phyloP scores from a whole-genome alignment of 192 early-diverging fungal species.

The Mortierella alpina region DNA sequence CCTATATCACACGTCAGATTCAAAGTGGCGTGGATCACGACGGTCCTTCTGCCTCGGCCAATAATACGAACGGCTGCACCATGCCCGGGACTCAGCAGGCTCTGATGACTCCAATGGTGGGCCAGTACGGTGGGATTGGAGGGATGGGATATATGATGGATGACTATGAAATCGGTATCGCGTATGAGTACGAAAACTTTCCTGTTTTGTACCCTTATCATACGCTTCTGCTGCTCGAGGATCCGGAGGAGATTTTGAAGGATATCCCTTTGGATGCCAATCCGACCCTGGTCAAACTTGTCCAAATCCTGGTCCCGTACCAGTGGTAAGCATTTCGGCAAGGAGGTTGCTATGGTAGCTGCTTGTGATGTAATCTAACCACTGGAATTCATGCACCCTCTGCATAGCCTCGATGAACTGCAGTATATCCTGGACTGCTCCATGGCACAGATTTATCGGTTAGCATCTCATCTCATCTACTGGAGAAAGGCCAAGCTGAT shows the following conservation, averaged over 20 bases:
- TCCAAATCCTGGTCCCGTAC: constrained; percentile 89
- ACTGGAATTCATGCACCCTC: neutral
- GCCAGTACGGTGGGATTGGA: constrained; percentile 31
- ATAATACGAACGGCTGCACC: constrained; percentile 1
- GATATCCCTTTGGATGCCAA: constrained; percentile 84
- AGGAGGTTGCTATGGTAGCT: neutral
- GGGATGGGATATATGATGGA: constrained; percentile 47
- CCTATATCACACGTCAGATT: constrained; percentile 24
- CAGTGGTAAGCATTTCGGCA: constrained; percentile 64
- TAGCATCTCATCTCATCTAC: constrained; percentile 92
- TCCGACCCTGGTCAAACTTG: constrained; percentile 87
- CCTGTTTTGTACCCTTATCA: constrained; percentile 89
- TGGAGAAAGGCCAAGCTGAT: constrained; percentile 95
- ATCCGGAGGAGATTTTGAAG: constrained; percentile 84
- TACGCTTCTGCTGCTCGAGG: constrained; percentile 84
- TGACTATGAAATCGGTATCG: constrained; percentile 47
- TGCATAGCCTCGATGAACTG: constrained; percentile 77
- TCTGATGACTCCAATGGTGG: constrained; percentile 35
- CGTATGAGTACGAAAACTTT: constrained; percentile 73
- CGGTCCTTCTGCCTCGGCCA: constrained; percentile 13
- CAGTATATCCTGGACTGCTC: constrained; percentile 90
- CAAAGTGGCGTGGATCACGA: constrained; percentile 14
- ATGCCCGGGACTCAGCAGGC: constrained; percentile 32
- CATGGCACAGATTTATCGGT: constrained; percentile 89
- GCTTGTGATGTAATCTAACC: neutral